Base-by-base conservation (phyloP, 202 grass and related monocot genomes). In the Bolboschoenoplectus hybrid region DNA sequence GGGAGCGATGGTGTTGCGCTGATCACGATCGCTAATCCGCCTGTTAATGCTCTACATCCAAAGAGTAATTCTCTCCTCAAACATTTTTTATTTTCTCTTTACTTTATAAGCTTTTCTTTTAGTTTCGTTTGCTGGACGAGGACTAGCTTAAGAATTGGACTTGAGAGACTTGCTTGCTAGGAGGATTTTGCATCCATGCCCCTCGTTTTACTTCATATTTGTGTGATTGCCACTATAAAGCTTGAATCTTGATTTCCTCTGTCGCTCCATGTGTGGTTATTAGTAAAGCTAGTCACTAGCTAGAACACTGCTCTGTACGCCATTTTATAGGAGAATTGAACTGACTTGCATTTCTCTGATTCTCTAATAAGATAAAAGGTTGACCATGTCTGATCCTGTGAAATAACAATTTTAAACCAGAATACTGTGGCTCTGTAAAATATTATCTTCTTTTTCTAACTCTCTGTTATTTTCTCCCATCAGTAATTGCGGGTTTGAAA, bases 21-120 rank as follows among this genome's bases (percentile, higher is more conserved):
- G 66, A 85, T 99, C 88, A 99, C 97, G 80, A 93, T 99, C 88
- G 81, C 71, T 88, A 94, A 99, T 78, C 93, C 97, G 72, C 97
- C 97, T 40, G 97, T 99, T 64, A 97, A 99, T 78, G 97, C 93
- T 46, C 87, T 98, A 51, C 91, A 92, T 66, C 97, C 95, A 63
- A 86, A 80, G 75, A 92, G 95, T 97, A 90, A 67, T 58, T 57
- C 0, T 40, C 11, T 9, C 0, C 5, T 56, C 36, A 6, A 43
- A 13, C 0, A 36, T 67, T 12, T 51, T 17, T 51, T 65, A 11
- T 46, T 80, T 85, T 8, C 5, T 35, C 34, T 52, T 51, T 49
- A 63, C 7, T 62, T 16, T 26, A 26, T 26, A 26, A 26, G 26
- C 26, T 26, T 26, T 26, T 26, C 26, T 26, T 26, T 26, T 26